Percentiles rank a stretch among this genome's conserved stretches.
Conservation (phyloP, 139 green algal species). For the Spirogloea muscicola region DNA sequence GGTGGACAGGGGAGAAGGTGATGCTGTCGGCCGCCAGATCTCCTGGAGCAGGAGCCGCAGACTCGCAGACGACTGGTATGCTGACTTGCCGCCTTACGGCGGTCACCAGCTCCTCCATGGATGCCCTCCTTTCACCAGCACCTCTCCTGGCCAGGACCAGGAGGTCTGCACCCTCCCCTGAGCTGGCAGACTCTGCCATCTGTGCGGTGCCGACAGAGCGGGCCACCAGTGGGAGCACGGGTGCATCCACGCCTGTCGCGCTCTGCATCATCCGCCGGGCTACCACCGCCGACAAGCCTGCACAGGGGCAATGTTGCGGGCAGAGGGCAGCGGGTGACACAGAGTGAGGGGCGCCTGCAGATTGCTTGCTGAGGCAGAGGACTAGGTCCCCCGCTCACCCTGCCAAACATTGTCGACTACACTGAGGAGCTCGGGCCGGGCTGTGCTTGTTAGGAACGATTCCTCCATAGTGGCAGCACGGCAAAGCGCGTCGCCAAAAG, state of each 20-base stretch:
- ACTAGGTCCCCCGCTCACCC: not conserved
- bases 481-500: too few relatives aligned
- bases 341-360: not conserved
- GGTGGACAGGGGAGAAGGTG: too few relatives aligned
- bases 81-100: too few relatives aligned
- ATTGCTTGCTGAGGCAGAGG: not conserved
- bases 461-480: too few relatives aligned
- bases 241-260: not conserved
- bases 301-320: not conserved
- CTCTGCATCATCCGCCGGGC: slow-evolving; percentile 71
- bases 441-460: too few relatives aligned
- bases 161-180: slow-evolving; percentile 43
- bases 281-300: slow-evolving; percentile 81
- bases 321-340: not conserved
- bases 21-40: too few relatives aligned
- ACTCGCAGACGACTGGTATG: too few relatives aligned
- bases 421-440: too few relatives aligned
- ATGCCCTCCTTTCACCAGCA: not conserved
- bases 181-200: slow-evolving; percentile 41
- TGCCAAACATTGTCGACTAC: not conserved
- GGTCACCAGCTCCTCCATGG: not conserved
- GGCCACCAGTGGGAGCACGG: slow-evolving; percentile 62
- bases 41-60: too few relatives aligned
- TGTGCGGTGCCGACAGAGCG: slow-evolving; percentile 50
- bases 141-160: slow-evolving; percentile 7